Evolutionary conservation across 441 rosid genomes (phyloP).

Genomic region (Adansonia grandidieri): DNA sequence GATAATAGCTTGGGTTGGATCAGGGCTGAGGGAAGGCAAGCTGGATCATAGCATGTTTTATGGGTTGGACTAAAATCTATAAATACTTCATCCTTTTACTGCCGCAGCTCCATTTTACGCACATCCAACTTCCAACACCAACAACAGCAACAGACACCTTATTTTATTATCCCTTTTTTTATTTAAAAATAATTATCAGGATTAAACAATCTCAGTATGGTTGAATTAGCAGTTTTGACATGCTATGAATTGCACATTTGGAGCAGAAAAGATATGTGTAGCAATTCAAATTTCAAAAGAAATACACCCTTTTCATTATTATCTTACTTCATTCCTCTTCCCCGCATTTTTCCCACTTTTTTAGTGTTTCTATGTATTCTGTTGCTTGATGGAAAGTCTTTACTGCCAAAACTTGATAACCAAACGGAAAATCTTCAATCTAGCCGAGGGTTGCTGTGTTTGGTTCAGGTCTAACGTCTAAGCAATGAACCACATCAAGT

Average conservation of each 20-base stretch:
- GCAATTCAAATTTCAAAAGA: conserved; percentile 6
- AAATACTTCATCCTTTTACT: too few species aligned
- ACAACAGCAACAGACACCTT: too few species aligned
- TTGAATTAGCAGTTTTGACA: too few species aligned
- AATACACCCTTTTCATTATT: not conserved
- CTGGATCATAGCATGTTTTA: too few species aligned
- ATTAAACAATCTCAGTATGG: too few species aligned
- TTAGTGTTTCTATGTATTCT: not conserved
- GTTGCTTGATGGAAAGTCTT: not conserved
- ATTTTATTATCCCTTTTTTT: too few species aligned
- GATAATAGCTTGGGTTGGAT: too few species aligned
- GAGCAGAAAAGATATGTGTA: not conserved
- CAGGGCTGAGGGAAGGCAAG: too few species aligned
- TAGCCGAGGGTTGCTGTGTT: not conserved
- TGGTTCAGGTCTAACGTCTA: not conserved
- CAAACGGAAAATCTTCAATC: not conserved
- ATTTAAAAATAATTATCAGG: too few species aligned
- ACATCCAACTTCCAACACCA: too few species aligned
- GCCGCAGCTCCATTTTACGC: too few species aligned
- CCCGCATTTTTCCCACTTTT: not conserved
- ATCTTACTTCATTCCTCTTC: not conserved
- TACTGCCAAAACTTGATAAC: not conserved
- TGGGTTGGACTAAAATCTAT: too few species aligned
- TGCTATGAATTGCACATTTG: not conserved
- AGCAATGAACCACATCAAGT: not conserved